Base-by-base conservation (phyloP, 2,329 filamentous ascomycete genomes). In the Lachnellula hyalina region DNA sequence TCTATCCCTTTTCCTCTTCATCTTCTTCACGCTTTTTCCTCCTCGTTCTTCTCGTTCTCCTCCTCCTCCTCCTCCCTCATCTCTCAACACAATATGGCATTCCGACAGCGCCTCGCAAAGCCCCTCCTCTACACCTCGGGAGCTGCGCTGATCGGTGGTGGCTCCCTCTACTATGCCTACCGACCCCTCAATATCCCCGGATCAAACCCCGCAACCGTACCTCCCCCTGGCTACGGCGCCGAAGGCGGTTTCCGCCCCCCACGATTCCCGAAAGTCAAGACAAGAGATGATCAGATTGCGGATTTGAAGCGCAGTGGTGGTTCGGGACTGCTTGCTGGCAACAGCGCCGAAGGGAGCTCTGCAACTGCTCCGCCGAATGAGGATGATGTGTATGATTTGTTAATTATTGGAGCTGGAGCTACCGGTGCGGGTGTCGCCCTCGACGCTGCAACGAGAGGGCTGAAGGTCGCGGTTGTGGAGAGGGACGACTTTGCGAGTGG, bases 401-500 rank as follows among this genome's bases (percentile, higher is more conserved):
- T 89, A 56, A 74, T 89, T 58, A 86, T 89, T 68, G 86, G 86
- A 40, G 86, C 81, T 53, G 86, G 86, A 49, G 86, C 86, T 4
- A 89, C 86, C 1, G 86, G 86, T 21, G 77, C 84, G 35, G 86
- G 86, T 54, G 83, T 89, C 61, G 86, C 86, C 21, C 76, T 89
- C 28, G 86, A 89, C 74, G 86, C 86, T 47, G 85, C 80, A 9
- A 87, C 85, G 4, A 75, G 86, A 70, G 86, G 86, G 14, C 73
- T 90, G 61, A 87, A 84, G 69, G 86, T 90, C 51, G 86, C 86
- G 42, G 70, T 88, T 44, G 80, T 90, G 15, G 86, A 90, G 70
- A 76, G 85, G 51, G 86, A 89, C 67, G 86, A 90, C 69, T 89
- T 89, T 69, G 84, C 81, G 64, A 83, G 82, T 62, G 86, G 86